Evolutionary conservation across 2,329 filamentous ascomycete genomes (phyloP), one percentile per base, ranked within the genome.

Genomic region (Lasiodiplodia sp.): DNA sequence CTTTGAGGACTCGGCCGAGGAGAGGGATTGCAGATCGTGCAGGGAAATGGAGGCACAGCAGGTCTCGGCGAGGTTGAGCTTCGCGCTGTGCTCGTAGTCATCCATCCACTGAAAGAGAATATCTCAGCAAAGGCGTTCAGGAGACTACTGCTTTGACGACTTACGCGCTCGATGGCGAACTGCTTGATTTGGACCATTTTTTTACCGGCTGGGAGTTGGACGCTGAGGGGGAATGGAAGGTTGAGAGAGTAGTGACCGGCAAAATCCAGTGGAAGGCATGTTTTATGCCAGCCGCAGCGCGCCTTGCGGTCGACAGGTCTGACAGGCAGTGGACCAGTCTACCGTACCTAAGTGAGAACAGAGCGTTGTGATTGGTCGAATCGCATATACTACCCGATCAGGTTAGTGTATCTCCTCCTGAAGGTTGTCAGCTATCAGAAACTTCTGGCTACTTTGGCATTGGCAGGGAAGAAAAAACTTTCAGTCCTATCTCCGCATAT

Each of bases 31-130:
- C 3, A 95, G 84, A 58, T 94, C 87, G 28, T 91, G 85, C 69
- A 95, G 81, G 0, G 92, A 94, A 28, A 95, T 83, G 3, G 91
- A 92, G 2, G 90, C 88, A 67, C 88, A 90, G 75, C 92, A 95
- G 0, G 92, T 95, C 79, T 95, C 92, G 68, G 92, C 90, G 58
- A 95, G 87, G 78, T 96, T 94, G 77, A 86, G 85, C 69, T 85
- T 86, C 69, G 82, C 82, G 28, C 79, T 80, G 1, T 79, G 81
- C 72, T 87, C 85, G 72, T 86, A 81, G 66, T 82, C 78, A 74
- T 87, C 85, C 85, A 87, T 86, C 85, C 86, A 88, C 85, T 88
- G 70, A 5, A 14, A 72, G 56, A 18, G 6, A 2, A 4, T 7
- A 60, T 60, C n/a, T 49, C 44, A 49, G 44, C 44, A 49, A 23